Conservation (phyloP, 2,329 filamentous ascomycete genomes). For the Colletotrichum limetticola region DNA sequence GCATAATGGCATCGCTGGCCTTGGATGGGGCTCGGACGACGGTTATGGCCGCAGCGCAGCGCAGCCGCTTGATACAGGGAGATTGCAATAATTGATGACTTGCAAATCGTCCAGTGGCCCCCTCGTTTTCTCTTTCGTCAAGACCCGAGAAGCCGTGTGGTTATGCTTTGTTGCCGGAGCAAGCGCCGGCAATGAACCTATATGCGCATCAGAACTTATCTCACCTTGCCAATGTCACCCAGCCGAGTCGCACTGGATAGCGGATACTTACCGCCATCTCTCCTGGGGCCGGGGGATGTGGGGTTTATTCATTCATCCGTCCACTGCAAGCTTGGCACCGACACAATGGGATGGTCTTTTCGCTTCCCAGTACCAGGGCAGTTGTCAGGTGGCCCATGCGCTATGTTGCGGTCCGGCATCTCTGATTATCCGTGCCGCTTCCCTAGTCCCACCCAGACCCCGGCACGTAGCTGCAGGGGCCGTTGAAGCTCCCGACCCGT, state of each 20-base stretch:
- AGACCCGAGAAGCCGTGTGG: background rate
- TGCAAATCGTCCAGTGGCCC: background rate
- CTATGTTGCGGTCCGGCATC: background rate
- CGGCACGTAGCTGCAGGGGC: slow-evolving; percentile 22
- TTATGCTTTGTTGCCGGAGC: background rate
- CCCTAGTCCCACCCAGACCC: background rate
- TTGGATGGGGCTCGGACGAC: background rate
- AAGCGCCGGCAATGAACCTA: background rate
- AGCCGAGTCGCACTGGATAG: background rate
- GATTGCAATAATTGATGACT: background rate
- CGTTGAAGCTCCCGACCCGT: slow-evolving; percentile 24
- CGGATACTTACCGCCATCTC: slow-evolving; percentile 28
- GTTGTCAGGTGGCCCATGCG: background rate
- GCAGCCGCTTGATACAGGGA: background rate
- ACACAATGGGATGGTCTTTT: slow-evolving; percentile 7
- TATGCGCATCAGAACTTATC: background rate
- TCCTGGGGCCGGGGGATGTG: slow-evolving; percentile 10
- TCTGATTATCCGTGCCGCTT: slow-evolving; percentile 11
- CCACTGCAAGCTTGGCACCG: slow-evolving; percentile 10
- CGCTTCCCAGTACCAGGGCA: background rate
- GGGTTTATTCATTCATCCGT: slow-evolving; percentile 12
- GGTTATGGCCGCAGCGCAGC: background rate
- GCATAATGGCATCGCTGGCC: slow-evolving; percentile 4
- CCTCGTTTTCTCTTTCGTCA: background rate
- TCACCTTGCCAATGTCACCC: slow-evolving; percentile 1